These are phyloP conservation scores for Ceratocystiopsis minuta DNA, from an alignment of 2,329 filamentous ascomycete genomes.

Conservation along the genomic window DNA sequence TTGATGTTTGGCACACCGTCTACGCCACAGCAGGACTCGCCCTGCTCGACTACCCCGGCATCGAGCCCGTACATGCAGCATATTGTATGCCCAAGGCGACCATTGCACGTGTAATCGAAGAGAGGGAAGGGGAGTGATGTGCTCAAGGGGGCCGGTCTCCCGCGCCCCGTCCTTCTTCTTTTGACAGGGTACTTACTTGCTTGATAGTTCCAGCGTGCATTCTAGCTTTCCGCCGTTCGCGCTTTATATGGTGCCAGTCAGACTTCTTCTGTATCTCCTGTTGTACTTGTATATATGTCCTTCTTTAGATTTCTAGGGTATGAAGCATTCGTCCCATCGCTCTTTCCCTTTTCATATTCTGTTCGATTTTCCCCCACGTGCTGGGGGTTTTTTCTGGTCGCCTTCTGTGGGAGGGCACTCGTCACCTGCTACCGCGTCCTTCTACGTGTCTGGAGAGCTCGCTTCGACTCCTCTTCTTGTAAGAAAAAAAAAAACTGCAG, in stretches of 20 bases:
- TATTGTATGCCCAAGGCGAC: conserved; percentile 67
- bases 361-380: not conserved
- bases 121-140: conserved; percentile 11
- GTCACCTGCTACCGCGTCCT: not conserved
- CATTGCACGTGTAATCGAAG: conserved; percentile 37
- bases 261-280: too few species aligned
- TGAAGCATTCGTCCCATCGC: not conserved
- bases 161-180: too few species aligned
- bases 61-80: conserved; percentile 68
- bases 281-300: not conserved
- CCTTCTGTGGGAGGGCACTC: not conserved
- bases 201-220: too few species aligned
- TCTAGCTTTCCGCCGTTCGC: too few species aligned
- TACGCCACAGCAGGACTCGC: conserved; percentile 83
- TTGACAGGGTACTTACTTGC: too few species aligned
- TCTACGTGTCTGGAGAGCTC: not conserved
- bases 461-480: not conserved
- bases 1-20: conserved; percentile 89
- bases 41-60: conserved; percentile 56
- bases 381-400: not conserved
- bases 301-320: too few species aligned
- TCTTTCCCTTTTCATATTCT: not conserved
- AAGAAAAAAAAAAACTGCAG: not conserved
- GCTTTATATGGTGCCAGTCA: too few species aligned
- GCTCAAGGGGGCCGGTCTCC: too few species aligned